Conservation (phyloP, 2,329 filamentous ascomycete genomes). For the Penicillium sp. region DNA sequence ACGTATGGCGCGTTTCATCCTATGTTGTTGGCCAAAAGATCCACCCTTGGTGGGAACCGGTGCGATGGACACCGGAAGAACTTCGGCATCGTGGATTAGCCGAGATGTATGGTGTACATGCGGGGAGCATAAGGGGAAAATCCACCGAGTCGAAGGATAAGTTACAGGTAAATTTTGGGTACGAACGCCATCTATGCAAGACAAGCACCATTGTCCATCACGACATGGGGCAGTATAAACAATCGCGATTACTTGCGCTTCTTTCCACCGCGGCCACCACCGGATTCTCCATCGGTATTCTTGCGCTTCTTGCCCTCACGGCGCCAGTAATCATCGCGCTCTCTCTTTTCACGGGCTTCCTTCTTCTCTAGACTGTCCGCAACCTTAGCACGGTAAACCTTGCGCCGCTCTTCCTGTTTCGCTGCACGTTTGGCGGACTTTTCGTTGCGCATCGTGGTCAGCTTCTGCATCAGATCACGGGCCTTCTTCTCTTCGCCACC, state of each 20-base stretch:
- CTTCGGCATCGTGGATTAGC: background rate
- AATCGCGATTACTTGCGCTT: constrained; percentile 38
- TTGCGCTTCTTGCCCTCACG: constrained; percentile 81
- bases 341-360: constrained; percentile 79
- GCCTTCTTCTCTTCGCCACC: constrained; percentile 86
- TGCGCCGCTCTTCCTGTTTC: constrained; percentile 85
- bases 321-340: constrained; percentile 89
- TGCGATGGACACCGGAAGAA: background rate
- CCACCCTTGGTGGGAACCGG: background rate
- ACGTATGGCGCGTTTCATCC: background rate
- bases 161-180: constrained; percentile 16
- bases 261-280: constrained; percentile 43
- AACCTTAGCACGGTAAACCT: constrained; percentile 78
- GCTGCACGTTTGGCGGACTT: constrained; percentile 77
- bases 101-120: background rate
- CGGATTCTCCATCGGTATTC: constrained; percentile 52
- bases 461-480: constrained; percentile 84
- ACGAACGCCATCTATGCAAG: constrained; percentile 27
- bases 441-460: constrained; percentile 86
- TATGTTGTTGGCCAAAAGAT: background rate
- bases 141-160: constrained; percentile 2
- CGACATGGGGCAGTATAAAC: constrained; percentile 17
- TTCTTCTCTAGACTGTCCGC: constrained; percentile 81
- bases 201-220: constrained; percentile 11
- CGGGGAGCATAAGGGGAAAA: background rate